phyloP scores from a whole-genome alignment of 2,329 filamentous ascomycete genomes.

The Penicillium psychrosexuale region DNA sequence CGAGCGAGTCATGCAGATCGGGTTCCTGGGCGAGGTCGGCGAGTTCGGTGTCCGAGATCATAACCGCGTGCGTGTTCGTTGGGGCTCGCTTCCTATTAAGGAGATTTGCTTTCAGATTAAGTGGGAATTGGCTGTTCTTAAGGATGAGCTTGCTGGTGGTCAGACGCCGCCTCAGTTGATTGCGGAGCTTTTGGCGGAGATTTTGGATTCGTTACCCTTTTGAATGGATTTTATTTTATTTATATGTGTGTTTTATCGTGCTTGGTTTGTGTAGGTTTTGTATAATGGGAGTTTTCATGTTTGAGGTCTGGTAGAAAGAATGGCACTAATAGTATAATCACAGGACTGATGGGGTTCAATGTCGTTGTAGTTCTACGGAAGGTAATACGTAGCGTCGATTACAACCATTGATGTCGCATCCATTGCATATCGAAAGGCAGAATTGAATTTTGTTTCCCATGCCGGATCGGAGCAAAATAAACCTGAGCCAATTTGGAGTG shows the following conservation, averaged over 20 bases:
- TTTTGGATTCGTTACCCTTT: not conserved
- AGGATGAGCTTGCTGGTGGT: not conserved
- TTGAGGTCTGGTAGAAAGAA: not conserved
- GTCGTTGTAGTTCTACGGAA: not conserved
- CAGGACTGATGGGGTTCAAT: not conserved
- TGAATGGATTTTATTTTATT: not conserved
- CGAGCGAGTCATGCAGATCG: not conserved
- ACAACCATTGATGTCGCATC: not conserved
- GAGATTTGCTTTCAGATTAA: slow-evolving; percentile 3
- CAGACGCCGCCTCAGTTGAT: not conserved
- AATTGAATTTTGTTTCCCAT: not conserved
- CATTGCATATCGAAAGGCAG: not conserved
- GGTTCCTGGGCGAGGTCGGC: not conserved
- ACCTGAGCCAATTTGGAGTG: not conserved
- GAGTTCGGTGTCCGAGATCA: not conserved
- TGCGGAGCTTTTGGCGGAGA: not conserved
- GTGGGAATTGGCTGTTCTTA: not conserved
- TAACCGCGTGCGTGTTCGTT: not conserved
- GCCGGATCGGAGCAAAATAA: not conserved
- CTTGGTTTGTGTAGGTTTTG: not conserved
- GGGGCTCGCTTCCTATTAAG: not conserved
- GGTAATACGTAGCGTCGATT: too few relatives aligned
- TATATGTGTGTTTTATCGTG: not conserved
- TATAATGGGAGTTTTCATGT: not conserved
- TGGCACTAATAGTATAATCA: not conserved